phyloP scores from a whole-genome alignment of 2,329 filamentous ascomycete species.

The Rutstroemia sp. region DNA sequence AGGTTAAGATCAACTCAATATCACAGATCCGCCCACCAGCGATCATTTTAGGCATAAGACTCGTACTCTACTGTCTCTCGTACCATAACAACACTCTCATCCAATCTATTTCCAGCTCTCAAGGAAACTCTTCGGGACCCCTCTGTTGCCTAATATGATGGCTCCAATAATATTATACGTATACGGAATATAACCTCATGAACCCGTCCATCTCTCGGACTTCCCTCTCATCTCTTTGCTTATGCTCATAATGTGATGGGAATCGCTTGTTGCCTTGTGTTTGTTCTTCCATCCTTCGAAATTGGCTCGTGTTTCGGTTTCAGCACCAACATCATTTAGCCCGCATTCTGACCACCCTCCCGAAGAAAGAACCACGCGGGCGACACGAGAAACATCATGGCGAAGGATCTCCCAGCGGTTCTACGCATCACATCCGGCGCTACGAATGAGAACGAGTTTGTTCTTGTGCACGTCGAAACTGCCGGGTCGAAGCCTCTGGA shows the following conservation, averaged over 20 bases:
- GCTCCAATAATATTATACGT: too few relatives aligned
- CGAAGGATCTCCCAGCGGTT: constrained; percentile 29
- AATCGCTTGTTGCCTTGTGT: too few relatives aligned
- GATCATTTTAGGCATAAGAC: too few relatives aligned
- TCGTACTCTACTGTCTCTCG: too few relatives aligned
- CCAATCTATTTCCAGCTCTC: too few relatives aligned
- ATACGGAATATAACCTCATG: too few relatives aligned
- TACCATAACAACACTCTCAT: too few relatives aligned
- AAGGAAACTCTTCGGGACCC: too few relatives aligned
- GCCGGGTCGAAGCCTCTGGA: constrained; percentile 48
- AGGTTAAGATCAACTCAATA: too few relatives aligned
- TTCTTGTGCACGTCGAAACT: constrained; percentile 53
- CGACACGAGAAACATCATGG: constrained; percentile 11
- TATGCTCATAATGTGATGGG: neutral
- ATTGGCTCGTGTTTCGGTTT: neutral
- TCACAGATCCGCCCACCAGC: too few relatives aligned
- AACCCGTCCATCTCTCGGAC: neutral
- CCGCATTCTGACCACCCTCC: neutral
- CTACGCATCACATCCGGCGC: constrained; percentile 44
- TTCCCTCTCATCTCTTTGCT: neutral
- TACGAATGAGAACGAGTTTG: constrained; percentile 37
- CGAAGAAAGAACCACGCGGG: neutral
- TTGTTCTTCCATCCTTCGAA: neutral
- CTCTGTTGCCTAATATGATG: too few relatives aligned
- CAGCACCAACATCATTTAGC: neutral